Conservation (phyloP, 2,329 filamentous ascomycete species). For the Trichoderma sp. region DNA sequence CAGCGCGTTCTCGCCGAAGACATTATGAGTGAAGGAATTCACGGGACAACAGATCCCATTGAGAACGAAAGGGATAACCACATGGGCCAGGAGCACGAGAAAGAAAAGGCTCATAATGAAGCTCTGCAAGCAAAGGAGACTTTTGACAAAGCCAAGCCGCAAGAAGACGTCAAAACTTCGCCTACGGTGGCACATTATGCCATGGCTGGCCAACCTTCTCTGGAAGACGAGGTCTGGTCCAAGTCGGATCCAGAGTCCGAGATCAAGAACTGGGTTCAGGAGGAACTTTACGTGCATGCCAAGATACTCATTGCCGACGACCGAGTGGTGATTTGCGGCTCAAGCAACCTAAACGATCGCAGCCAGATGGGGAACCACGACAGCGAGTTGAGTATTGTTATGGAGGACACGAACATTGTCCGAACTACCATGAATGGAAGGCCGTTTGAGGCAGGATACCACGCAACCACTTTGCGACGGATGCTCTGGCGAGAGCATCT, state of each 20-base stretch:
- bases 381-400: conserved; percentile 85
- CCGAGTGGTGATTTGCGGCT: conserved; percentile 80
- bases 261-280: conserved; percentile 87
- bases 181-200: conserved; percentile 72
- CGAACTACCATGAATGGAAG: conserved; percentile 77
- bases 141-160: conserved; percentile 55
- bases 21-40: conserved; percentile 76
- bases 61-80: conserved; percentile 51
- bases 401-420: conserved; percentile 78
- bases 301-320: conserved; percentile 93
- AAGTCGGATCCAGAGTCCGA: conserved; percentile 72
- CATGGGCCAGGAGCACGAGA: conserved; percentile 49
- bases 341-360: conserved; percentile 90
- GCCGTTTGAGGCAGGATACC: conserved; percentile 76
- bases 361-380: conserved; percentile 87
- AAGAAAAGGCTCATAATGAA: conserved; percentile 44
- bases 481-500: conserved; percentile 91
- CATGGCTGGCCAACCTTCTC: conserved; percentile 67
- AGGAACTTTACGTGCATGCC: conserved; percentile 93
- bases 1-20: conserved; percentile 88
- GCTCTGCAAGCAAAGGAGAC: conserved; percentile 53
- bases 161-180: conserved; percentile 45
- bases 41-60: conserved; percentile 55
- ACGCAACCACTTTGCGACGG: conserved; percentile 78
- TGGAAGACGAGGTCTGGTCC: conserved; percentile 75